Base-by-base conservation (phyloP, 169 alveolate genomes). In the Eimeria tenella region DNA sequence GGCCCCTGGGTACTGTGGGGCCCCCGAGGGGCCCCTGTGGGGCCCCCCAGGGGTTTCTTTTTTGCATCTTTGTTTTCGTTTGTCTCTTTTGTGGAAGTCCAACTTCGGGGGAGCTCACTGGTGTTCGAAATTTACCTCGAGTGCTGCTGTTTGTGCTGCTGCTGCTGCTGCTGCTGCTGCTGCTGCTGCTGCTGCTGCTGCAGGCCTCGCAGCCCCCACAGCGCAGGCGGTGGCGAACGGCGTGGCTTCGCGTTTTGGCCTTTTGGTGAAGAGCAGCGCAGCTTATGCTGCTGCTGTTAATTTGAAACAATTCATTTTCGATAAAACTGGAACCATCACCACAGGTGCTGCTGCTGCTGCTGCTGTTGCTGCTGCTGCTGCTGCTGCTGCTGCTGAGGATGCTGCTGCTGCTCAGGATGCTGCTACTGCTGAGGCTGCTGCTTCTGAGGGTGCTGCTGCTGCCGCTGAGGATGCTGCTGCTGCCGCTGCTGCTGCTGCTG, bases 181-280 rank as follows among this genome's bases (percentile, higher is more conserved):
- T 11, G 42, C 77, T 42, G 17, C 25, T 23, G 65, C 42, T 31
- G 42, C 42, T 31, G 42, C 42, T 21, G 8, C 19, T 13, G 79
- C 75, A 77, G 95, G 95, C 8, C 88, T 93, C 56, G 95, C 95
- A 21, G 86, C 95, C 8, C 95, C 95, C n/a, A 86, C 94, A 21
- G 94, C 94, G 21, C 65, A 83, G 70, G 50, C 86, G 75, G 95
- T 93, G 21, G 84, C 88, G 15, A 70, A 75, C 19, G 95, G 94
- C n/a, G 83, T 88, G 13, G 95, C 95, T 15, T 93, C 95, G n/a
- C 53, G 75, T 7, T 23, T 5, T 19, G 95, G 94, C n/a, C 13
- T 87, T 10, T 75, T 93, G 42, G 87, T 93, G 21, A 84, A 86
- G 70, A 75, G 68, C 53, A 94, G 83, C 55, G 49, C 73, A 50